These are phyloP conservation scores for Fusarium palustre DNA, from an alignment of 2,329 filamentous ascomycete species.

Conservation along the genomic window DNA sequence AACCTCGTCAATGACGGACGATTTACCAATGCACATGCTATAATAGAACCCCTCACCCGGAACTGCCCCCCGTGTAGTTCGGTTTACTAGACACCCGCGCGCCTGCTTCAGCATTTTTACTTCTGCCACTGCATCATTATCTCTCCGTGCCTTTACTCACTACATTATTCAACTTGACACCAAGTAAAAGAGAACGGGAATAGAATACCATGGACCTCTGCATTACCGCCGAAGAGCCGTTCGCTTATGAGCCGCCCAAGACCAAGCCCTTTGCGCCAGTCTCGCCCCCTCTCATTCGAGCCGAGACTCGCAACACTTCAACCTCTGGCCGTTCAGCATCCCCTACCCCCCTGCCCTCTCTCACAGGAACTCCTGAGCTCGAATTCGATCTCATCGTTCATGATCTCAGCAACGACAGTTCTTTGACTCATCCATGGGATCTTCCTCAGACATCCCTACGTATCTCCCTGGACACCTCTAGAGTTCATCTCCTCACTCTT, in stretches of 20 bases:
- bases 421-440: constrained; percentile 46
- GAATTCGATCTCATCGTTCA: constrained; percentile 44
- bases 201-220: constrained; percentile 41
- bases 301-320: constrained; percentile 17
- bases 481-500: constrained; percentile 44
- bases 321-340: constrained; percentile 2
- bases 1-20: not conserved
- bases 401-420: constrained; percentile 40
- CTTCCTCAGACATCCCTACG: constrained; percentile 29
- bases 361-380: constrained; percentile 20
- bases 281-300: constrained; percentile 6
- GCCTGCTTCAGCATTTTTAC: not conserved
- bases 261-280: constrained; percentile 39
- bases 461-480: constrained; percentile 36
- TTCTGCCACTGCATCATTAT: not conserved
- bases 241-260: constrained; percentile 33
- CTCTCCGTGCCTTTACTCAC: not conserved
- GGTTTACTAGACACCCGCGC: not conserved
- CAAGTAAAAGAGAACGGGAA: not conserved
- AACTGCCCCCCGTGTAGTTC: not conserved
- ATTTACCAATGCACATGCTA: not conserved
- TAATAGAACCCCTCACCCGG: not conserved
- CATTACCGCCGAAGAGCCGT: constrained; percentile 46
- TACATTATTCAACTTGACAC: not conserved
- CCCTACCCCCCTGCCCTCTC: not conserved